These are phyloP conservation scores for Rubia occidens DNA, from an alignment of 305 asterid genomes.

Conservation along the genomic window DNA sequence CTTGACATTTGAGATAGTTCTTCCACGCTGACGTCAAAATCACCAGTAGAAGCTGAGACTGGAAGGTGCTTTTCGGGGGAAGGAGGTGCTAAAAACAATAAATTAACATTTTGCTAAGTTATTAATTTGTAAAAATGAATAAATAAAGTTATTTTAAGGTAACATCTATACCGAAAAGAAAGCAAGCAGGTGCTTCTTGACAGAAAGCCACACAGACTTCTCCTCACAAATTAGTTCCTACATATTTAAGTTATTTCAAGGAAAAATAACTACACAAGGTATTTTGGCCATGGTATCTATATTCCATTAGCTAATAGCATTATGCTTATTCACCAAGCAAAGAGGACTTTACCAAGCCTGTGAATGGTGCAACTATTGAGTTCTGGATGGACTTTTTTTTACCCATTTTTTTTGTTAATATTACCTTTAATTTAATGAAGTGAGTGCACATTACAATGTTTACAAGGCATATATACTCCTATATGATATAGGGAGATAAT, in stretches of 20 bases:
- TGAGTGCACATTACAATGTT: not conserved
- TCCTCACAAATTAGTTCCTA: too few species aligned
- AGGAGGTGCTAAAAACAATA: constrained; percentile 34
- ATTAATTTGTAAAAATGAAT: not conserved
- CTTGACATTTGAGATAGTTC: constrained; percentile 58
- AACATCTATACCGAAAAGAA: not conserved
- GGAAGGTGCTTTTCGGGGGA: constrained; percentile 31
- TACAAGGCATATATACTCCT: not conserved
- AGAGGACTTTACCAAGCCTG: too few species aligned
- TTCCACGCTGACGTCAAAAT: constrained; percentile 65
- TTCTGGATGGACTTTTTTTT: not conserved
- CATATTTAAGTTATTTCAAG: too few species aligned
- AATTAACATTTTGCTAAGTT: not conserved
- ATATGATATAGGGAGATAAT: not conserved
- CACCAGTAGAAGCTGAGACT: constrained; percentile 37
- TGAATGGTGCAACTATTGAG: too few species aligned
- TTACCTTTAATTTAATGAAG: not conserved
- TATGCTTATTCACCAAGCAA: too few species aligned
- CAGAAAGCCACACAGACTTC: too few species aligned
- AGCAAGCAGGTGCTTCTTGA: not conserved
- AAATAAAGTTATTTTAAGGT: not conserved
- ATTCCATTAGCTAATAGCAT: not conserved
- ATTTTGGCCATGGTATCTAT: not conserved
- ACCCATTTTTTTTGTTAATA: not conserved
- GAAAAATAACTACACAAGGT: not conserved